Base-by-base conservation (phyloP, 768 basidiomycete genomes). In the Lactarius psammicola region DNA sequence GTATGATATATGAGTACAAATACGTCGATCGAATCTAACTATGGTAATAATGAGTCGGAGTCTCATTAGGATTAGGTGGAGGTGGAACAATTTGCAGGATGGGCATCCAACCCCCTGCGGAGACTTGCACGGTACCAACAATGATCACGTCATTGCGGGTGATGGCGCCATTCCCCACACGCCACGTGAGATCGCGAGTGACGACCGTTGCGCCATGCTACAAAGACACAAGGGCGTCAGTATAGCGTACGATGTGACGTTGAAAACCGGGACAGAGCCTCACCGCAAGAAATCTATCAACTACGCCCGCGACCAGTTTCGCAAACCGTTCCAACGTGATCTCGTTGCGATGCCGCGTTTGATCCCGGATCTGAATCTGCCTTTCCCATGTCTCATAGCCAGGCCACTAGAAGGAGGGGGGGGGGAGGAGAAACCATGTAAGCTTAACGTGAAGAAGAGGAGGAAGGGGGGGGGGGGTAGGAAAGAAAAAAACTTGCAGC, bases 41-140 rank as follows among this genome's bases (percentile, higher is more conserved):
- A 31, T 20, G 44, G 60, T 66, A 62, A 40, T 17, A 56, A 49
- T 63, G 57, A 15, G 11, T 2, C 17, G 31, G 53, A 42, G 10
- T 7, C 2, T 28, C 31, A 36, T n/a, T 59, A 38, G 13, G 20
- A 36, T 36, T 30, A 33, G 31, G n/a, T 17, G 5, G 11, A 23
- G 17, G 3, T 23, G 8, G 17, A 55, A 26, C 28, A 20, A 66
- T 15, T 28, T 68, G 67, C 15, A 68, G n/a, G 28, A 68, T 68
- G 4, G 67, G 67, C 67, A 68, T 68, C 67, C 67, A 68, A 18
- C 67, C 63, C 1, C 67, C 67, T 1, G 67, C 64, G 20, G 67
- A 68, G 40, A 68, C 67, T 17, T 68, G 67, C 18, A 68, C 67
- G 18, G 64, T 57, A 1, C 67, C 67, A 4, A 68, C 67, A 3